Evolutionary conservation across 306 rosid genomes (phyloP).

Genomic region (Cajanus cajan): DNA sequence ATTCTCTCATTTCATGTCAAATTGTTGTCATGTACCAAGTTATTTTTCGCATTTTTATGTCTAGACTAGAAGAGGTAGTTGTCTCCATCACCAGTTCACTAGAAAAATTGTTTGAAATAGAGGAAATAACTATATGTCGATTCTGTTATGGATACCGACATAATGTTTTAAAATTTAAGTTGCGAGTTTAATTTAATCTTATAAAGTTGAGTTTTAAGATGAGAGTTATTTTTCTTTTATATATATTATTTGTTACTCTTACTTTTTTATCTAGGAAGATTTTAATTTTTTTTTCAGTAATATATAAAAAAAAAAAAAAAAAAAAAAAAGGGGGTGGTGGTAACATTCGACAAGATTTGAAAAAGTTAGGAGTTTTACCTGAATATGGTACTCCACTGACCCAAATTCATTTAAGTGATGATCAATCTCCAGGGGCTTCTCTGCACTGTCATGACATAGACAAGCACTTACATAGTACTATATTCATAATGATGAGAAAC

Average conservation of each 20-base stretch:
- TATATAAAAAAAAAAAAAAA: no score
- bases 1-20: neutral
- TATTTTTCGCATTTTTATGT: neutral
- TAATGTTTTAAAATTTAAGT: no score
- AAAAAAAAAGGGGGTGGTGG: neutral
- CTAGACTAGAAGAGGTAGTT: neutral
- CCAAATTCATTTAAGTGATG: conserved; percentile 84
- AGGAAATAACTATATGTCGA: neutral
- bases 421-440: conserved; percentile 69
- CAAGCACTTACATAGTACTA: conserved; percentile 20
- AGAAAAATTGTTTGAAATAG: neutral
- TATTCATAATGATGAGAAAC: neutral
- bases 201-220: no score
- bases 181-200: no score
- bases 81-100: neutral
- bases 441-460: conserved; percentile 51
- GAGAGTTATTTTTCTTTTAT: no score
- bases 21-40: neutral
- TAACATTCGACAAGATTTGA: neutral
- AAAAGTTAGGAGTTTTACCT: conserved; percentile 43
- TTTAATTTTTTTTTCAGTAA: no score
- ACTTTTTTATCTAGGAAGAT: no score
- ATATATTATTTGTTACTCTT: no score
- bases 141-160: no score
- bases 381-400: conserved; percentile 68